Evolutionary conservation across 1,284 basidiomycete species (phyloP).

Genomic region (Rhodofomes roseus): DNA sequence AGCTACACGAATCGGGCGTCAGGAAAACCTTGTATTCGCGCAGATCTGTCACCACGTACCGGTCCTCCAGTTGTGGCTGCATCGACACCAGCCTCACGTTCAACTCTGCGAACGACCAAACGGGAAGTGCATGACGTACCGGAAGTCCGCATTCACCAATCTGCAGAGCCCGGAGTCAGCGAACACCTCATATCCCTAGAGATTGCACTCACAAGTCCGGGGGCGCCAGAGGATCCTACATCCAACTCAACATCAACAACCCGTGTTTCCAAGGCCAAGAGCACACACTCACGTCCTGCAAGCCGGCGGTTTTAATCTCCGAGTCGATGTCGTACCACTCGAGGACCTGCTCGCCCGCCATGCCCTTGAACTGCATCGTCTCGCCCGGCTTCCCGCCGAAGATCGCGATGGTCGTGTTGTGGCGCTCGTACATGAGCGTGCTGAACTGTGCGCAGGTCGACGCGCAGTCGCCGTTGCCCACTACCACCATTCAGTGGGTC

Average conservation of each 20-base stretch:
- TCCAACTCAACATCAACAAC: background rate
- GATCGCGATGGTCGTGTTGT: constrained; percentile 50
- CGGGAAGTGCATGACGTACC: constrained; percentile 19
- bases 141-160: constrained; percentile 49
- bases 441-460: constrained; percentile 66
- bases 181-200: background rate
- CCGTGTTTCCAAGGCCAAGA: background rate
- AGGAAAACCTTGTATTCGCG: background rate
- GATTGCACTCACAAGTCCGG: constrained; percentile 45
- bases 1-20: constrained; percentile 7
- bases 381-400: constrained; percentile 59
- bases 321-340: constrained; percentile 61
- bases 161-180: constrained; percentile 21
- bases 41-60: constrained; percentile 18
- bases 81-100: background rate
- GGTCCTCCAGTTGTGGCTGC: constrained; percentile 52
- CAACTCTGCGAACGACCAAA: background rate
- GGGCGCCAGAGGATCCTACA: constrained; percentile 55
- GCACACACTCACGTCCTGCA: constrained; percentile 44
- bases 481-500: constrained; percentile 9
- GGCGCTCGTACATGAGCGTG: constrained; percentile 58
- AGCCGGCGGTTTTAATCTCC: constrained; percentile 59
- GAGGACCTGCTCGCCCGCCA: constrained; percentile 64
- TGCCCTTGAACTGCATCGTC: constrained; percentile 55
- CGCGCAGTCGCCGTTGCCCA: constrained; percentile 51